Evolutionary conservation across 805 yeast species (phyloP).

Genomic region (Kockiozyma suomiensis): DNA sequence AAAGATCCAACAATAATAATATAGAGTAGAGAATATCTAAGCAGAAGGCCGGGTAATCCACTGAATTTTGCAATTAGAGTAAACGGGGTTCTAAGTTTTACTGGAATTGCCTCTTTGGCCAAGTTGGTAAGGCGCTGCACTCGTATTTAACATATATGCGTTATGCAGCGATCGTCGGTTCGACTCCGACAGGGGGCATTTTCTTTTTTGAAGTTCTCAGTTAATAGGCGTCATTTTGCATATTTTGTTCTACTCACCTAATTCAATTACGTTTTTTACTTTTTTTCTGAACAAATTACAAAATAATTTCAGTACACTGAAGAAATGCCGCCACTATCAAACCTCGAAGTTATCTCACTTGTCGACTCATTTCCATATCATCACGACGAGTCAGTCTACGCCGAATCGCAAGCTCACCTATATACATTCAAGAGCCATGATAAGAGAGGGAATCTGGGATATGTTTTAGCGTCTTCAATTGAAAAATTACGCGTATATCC

Average conservation of each 20-base stretch:
- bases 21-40: no score
- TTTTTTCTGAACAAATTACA: neutral
- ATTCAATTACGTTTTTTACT: neutral
- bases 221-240: neutral
- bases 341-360: slow-evolving; percentile 23
- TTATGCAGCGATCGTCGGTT: slow-evolving; percentile 35
- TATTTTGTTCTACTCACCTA: neutral
- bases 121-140: slow-evolving; percentile 37
- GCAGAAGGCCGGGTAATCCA: neutral
- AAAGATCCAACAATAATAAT: no score
- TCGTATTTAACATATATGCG: slow-evolving; percentile 15
- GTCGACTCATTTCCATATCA: slow-evolving; percentile 30
- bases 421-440: slow-evolving; percentile 39
- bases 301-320: neutral
- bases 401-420: slow-evolving; percentile 1
- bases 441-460: slow-evolving; percentile 35
- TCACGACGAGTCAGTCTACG: neutral
- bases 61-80: neutral
- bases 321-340: slow-evolving; percentile 12
- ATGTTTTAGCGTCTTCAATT: slow-evolving; percentile 37
- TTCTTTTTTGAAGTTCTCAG: slow-evolving; percentile 7
- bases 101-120: slow-evolving; percentile 32
- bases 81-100: neutral
- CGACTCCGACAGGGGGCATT: slow-evolving; percentile 36
- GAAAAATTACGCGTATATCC: slow-evolving; percentile 25